Evolutionary conservation across 2,329 filamentous ascomycete species (phyloP).

Genomic region (Claviceps pazoutovae): DNA sequence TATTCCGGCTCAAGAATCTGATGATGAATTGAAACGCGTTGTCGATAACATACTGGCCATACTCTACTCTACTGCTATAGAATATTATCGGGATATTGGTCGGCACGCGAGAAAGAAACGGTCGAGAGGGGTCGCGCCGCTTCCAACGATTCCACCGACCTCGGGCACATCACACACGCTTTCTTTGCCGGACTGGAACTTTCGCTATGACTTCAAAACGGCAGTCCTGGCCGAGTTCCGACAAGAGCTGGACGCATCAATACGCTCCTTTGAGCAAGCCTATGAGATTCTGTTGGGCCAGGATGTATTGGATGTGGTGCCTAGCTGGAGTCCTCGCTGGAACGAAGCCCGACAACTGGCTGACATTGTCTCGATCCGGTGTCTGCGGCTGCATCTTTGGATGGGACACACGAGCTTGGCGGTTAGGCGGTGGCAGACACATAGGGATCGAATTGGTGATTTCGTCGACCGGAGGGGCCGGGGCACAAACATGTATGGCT

Average conservation of each 20-base stretch:
- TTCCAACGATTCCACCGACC: slow-evolving; percentile 70
- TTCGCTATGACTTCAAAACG: slow-evolving; percentile 89
- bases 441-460: slow-evolving; percentile 59
- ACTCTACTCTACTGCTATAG: slow-evolving; percentile 60
- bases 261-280: slow-evolving; percentile 74
- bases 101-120: slow-evolving; percentile 84
- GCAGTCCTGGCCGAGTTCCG: slow-evolving; percentile 85
- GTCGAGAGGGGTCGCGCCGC: slow-evolving; percentile 61
- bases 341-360: slow-evolving; percentile 83
- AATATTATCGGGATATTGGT: slow-evolving; percentile 91
- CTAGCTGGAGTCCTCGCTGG: slow-evolving; percentile 81
- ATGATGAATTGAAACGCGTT: slow-evolving; percentile 58
- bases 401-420: slow-evolving; percentile 65
- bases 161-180: slow-evolving; percentile 73
- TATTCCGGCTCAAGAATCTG: slow-evolving; percentile 58
- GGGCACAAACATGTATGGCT: slow-evolving; percentile 80
- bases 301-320: slow-evolving; percentile 77
- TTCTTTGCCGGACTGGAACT: slow-evolving; percentile 79
- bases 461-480: slow-evolving; percentile 73
- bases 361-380: slow-evolving; percentile 67
- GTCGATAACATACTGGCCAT: slow-evolving; percentile 58
- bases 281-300: slow-evolving; percentile 71
- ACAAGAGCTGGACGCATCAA: slow-evolving; percentile 78
- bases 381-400: slow-evolving; percentile 72
- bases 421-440: slow-evolving; percentile 65